These are phyloP conservation scores for Trypanosoma rangeli DNA, from an alignment of 208 protist genomes.

Conservation along the genomic window DNA sequence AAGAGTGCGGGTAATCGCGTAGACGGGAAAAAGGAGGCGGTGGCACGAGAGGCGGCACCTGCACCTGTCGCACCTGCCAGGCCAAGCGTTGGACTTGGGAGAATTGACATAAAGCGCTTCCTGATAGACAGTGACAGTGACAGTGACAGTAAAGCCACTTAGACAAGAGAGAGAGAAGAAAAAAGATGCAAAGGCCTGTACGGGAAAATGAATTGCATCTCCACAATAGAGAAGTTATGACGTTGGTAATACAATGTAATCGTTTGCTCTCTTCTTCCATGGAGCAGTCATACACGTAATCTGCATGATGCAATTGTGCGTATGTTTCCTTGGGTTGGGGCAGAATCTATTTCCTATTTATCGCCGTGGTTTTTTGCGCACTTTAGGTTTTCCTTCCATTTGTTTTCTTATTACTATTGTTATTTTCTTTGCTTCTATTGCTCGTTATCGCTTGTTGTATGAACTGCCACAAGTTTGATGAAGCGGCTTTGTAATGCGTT, in stretches of 20 bases:
- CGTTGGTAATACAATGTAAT: not conserved
- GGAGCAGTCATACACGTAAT: not conserved
- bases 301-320: no score
- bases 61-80: slow-evolving; percentile 8
- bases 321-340: no score
- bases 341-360: not conserved
- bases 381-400: slow-evolving; percentile 1
- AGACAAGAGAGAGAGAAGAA: not conserved
- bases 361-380: not conserved
- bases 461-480: slow-evolving; percentile 1
- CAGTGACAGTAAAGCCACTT: slow-evolving; percentile 23
- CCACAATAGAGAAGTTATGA: not conserved
- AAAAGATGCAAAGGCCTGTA: not conserved
- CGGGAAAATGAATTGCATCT: not conserved
- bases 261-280: not conserved
- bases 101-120: slow-evolving; percentile 34
- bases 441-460: slow-evolving; percentile 1
- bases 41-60: not conserved
- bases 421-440: not conserved
- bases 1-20: not conserved
- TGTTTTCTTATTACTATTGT: not conserved
- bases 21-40: not conserved
- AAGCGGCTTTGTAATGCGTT: slow-evolving; percentile 17
- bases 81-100: slow-evolving; percentile 10
- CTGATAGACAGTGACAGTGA: slow-evolving; percentile 74